Conservation (phyloP, 768 basidiomycete genomes). For the Boletus rubescentipes region DNA sequence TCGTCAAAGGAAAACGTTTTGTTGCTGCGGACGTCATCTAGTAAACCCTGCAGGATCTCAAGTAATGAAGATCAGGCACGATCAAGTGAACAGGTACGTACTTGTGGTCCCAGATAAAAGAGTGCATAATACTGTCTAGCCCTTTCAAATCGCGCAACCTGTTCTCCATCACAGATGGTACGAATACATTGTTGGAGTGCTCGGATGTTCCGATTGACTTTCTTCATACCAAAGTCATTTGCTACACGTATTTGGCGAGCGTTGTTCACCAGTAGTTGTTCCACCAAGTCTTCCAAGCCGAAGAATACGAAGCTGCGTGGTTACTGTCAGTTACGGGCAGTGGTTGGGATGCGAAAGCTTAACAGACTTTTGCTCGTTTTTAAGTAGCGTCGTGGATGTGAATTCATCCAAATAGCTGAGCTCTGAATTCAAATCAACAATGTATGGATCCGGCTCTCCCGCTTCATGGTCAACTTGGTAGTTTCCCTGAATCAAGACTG, state of each 20-base stretch:
- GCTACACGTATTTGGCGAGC: constrained; percentile 68
- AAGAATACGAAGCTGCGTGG: constrained; percentile 76
- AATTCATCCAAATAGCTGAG: constrained; percentile 75
- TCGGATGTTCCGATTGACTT: constrained; percentile 85
- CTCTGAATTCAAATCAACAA: constrained; percentile 82
- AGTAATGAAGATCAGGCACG: background rate
- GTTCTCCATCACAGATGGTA: constrained; percentile 60
- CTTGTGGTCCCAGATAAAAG: constrained; percentile 73
- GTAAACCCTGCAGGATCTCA: constrained; percentile 58
- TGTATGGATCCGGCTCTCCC: constrained; percentile 87
- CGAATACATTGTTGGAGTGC: constrained; percentile 91
- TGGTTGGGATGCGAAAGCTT: background rate
- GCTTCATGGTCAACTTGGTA: constrained; percentile 81
- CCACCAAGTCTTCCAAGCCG: constrained; percentile 83
- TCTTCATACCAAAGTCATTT: constrained; percentile 77
- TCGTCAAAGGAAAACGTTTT: constrained; percentile 84
- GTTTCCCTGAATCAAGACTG: constrained; percentile 58
- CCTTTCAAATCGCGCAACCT: constrained; percentile 68
- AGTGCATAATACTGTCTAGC: constrained; percentile 81
- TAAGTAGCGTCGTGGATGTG: constrained; percentile 58
- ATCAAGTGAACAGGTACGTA: constrained; percentile 32
- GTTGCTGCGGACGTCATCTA: constrained; percentile 63
- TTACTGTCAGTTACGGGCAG: background rate
- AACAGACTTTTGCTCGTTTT: constrained; percentile 66
- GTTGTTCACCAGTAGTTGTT: constrained; percentile 74